Base-by-base conservation (phyloP, 1,284 basidiomycete genomes). In the Cutaneotrichosporon mucoides region DNA sequence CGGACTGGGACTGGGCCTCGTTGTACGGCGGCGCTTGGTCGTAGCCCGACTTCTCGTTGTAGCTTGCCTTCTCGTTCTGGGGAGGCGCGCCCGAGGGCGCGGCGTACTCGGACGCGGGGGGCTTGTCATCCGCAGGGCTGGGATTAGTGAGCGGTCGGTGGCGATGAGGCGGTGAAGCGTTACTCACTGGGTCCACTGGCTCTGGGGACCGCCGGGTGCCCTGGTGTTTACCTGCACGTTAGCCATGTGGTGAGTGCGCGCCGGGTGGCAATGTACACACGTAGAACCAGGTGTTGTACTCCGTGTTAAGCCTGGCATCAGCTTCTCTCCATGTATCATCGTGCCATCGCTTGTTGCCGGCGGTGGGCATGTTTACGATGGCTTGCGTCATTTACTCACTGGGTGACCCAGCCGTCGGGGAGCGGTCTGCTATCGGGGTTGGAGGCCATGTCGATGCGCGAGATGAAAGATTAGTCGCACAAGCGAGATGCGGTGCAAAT, bases 231-330 rank as follows among this genome's bases (percentile, higher is more conserved):
- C 58, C 42, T 34, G 36, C 8, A 43, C 6, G 57, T 59, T 35
- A 59, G 53, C 24, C 35, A 40, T 24, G 24, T 24, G 24, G 5
- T 9, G 43, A 15, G 11, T 6, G 10, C 33, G 5, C 8, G 12
- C 9, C 8, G 1, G 5, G 24, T 24, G 24, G 24, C 24, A 24
- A 24, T 24, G 24, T 3, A 5, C 8, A 33, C 6, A 48, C 76
- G 66, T 79, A 80, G 68, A 78, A 80, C 75, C 75, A 78, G 1
- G 76, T 67, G 49, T 77, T 69, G 67, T 80, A 70, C n/a, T 75
- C 65, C n/a, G 67, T 56, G 64, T 79, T 75, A 63, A 72, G 76
- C 54, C 74, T 76, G 48, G 16, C 11, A 45, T 45, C 24, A 57
- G 51, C 42, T 44, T 11, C 24, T 24, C 24, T 24, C 24, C 24